A percentile compares a stretch with the other conserved stretches of the same genome.
Conservation (phyloP, 1,139 yeast species). For the Nakaseomyces sp. region DNA sequence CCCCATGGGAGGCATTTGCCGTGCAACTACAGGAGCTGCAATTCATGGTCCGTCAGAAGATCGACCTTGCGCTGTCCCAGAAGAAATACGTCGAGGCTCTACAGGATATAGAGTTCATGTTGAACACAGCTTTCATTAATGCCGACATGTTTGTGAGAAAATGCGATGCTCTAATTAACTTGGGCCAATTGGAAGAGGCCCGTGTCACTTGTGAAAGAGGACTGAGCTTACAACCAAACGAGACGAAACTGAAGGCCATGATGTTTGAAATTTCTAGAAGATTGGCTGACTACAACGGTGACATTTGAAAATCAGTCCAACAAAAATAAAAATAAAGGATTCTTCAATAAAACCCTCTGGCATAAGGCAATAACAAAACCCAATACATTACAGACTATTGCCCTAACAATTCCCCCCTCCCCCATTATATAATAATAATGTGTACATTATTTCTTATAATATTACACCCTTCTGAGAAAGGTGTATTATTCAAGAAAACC, state of each 20-base stretch:
- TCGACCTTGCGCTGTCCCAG: constrained; percentile 69
- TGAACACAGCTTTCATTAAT: constrained; percentile 51
- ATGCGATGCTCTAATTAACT: constrained; percentile 62
- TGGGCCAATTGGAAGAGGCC: constrained; percentile 67
- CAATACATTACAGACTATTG: no score
- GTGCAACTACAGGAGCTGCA: constrained; percentile 71
- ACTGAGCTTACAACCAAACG: constrained; percentile 50
- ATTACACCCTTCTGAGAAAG: no score
- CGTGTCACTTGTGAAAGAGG: constrained; percentile 75
- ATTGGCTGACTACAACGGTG: constrained; percentile 29
- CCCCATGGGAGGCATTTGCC: constrained; percentile 80
- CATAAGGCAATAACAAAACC: no score
- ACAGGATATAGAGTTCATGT: constrained; percentile 72
- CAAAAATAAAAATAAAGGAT: neutral
- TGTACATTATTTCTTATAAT: no score
- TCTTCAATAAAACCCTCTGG: no score
- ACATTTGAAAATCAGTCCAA: constrained; percentile 8
- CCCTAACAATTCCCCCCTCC: no score
- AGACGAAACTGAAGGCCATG: constrained; percentile 37
- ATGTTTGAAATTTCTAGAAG: constrained; percentile 22
- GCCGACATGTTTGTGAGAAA: constrained; percentile 79
- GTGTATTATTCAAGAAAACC: no score
- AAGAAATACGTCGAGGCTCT: constrained; percentile 62
- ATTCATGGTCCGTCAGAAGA: constrained; percentile 64
- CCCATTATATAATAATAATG: no score